Conservation (phyloP, 2,329 filamentous ascomycete species). For the Biscogniauxia marginata region DNA sequence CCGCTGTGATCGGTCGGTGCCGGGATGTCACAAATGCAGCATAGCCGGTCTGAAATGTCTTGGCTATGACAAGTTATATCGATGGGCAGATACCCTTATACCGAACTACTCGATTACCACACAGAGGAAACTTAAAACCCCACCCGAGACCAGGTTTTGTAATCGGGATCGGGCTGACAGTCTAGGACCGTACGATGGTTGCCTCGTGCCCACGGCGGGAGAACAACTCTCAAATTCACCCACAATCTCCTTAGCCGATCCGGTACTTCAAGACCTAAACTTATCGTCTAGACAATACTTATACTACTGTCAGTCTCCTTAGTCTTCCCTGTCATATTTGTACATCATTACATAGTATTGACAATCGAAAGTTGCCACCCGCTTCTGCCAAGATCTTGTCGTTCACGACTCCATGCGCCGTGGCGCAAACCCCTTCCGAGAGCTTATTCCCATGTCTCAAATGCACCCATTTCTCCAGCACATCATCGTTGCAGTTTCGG, state of each 20-base stretch:
- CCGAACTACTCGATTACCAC: constrained; percentile 44
- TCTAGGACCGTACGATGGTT: background rate
- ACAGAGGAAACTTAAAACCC: constrained; percentile 10
- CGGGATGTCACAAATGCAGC: constrained; percentile 58
- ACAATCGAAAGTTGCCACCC: constrained; percentile 23
- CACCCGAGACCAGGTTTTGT: constrained; percentile 10
- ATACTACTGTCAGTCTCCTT: constrained; percentile 46
- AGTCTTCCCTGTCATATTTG: background rate
- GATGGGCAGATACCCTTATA: constrained; percentile 57
- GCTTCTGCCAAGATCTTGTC: constrained; percentile 54
- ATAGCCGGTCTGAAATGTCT: constrained; percentile 56
- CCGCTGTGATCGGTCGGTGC: constrained; percentile 61
- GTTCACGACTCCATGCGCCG: constrained; percentile 42
- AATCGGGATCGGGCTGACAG: constrained; percentile 8
- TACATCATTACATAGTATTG: background rate
- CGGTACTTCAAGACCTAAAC: constrained; percentile 54
- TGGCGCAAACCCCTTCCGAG: constrained; percentile 47
- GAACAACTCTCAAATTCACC: constrained; percentile 5
- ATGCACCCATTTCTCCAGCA: constrained; percentile 46
- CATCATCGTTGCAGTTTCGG: constrained; percentile 49
- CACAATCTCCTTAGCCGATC: constrained; percentile 45
- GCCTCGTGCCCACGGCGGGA: background rate
- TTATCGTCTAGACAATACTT: constrained; percentile 46
- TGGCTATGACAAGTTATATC: constrained; percentile 59
- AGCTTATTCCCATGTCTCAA: constrained; percentile 47